Percentiles rank a stretch among this genome's conserved stretches.
phyloP scores from a whole-genome alignment of 1,284 basidiomycete genomes.

The Vanrija humicola region DNA sequence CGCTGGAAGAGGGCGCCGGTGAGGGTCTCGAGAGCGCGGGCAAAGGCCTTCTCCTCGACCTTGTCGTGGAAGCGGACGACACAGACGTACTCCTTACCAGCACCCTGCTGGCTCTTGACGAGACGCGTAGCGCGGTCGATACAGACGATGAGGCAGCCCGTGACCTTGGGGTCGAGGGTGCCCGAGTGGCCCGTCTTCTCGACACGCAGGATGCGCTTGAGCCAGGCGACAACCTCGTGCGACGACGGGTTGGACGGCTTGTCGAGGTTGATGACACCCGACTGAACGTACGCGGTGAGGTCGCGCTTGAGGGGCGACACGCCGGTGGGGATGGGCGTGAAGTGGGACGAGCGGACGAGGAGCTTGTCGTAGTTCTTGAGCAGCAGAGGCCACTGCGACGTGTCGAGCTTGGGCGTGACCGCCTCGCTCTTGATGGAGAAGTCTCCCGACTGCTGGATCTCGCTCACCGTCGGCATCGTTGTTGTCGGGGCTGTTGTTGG shows the following conservation, averaged over 20 bases:
- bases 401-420: slow-evolving; percentile 73
- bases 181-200: slow-evolving; percentile 99
- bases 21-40: slow-evolving; percentile 90
- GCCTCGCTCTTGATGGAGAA: slow-evolving; percentile 78
- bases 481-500: neutral
- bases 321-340: slow-evolving; percentile 85
- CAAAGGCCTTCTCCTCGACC: slow-evolving; percentile 79
- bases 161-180: slow-evolving; percentile 98
- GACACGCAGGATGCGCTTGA: slow-evolving; percentile 88
- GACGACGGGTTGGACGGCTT: slow-evolving; percentile 99
- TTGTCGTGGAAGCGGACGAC: slow-evolving; percentile 87
- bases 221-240: slow-evolving; percentile 99
- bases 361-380: slow-evolving; percentile 99
- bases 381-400: slow-evolving; percentile 94
- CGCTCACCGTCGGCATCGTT: slow-evolving; percentile 36
- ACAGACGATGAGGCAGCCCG: slow-evolving; percentile 97
- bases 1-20: slow-evolving; percentile 99
- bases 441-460: slow-evolving; percentile 57
- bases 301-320: slow-evolving; percentile 90
- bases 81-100: slow-evolving; percentile 98
- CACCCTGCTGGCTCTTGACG: slow-evolving; percentile 62
- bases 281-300: slow-evolving; percentile 86
- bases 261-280: slow-evolving; percentile 90
- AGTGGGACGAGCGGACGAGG: slow-evolving; percentile 90
- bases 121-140: slow-evolving; percentile 98